phyloP scores from a whole-genome alignment of 352 stramenopile species.

The Phytopythium boreale region DNA sequence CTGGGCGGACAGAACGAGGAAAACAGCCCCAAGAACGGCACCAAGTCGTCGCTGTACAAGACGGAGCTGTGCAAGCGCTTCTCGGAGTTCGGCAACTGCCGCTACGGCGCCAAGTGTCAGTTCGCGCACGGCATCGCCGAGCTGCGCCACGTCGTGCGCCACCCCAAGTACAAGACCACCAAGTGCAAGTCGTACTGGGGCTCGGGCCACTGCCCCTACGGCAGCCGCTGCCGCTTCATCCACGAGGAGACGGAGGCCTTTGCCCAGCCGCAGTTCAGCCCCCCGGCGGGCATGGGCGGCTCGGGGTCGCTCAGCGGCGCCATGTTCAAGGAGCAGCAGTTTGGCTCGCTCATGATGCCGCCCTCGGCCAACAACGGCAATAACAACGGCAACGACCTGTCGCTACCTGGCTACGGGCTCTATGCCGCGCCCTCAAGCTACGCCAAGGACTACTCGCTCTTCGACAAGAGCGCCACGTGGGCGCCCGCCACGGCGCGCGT shows the following conservation, averaged over 20 bases:
- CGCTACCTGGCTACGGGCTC: constrained; percentile 13
- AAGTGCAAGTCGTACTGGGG: constrained; percentile 91
- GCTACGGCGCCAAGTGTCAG: constrained; percentile 88
- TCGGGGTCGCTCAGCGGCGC: constrained; percentile 15
- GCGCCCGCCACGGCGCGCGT: constrained; percentile 12
- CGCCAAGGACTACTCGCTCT: constrained; percentile 62
- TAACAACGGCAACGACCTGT: constrained; percentile 9
- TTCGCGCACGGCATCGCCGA: constrained; percentile 82
- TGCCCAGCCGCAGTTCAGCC: constrained; percentile 49
- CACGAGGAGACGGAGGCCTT: constrained; percentile 78
- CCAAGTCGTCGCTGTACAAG: constrained; percentile 86
- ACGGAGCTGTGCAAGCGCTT: constrained; percentile 88
- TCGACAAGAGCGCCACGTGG: constrained; percentile 58
- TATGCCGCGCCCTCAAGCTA: constrained; percentile 37
- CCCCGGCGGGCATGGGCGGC: constrained; percentile 18
- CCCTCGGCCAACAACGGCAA: constrained; percentile 27
- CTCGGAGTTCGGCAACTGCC: constrained; percentile 83
- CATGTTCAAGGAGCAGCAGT: constrained; percentile 56
- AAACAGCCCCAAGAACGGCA: constrained; percentile 81
- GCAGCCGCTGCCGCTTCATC: constrained; percentile 85
- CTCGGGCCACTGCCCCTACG: constrained; percentile 87
- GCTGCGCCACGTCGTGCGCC: constrained; percentile 79
- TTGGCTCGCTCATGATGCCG: constrained; percentile 23
- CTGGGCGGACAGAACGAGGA: constrained; percentile 52
- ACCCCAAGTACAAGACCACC: constrained; percentile 91